Conservation (phyloP, 2,329 filamentous ascomycete species). For the Fusarium proliferatum region DNA sequence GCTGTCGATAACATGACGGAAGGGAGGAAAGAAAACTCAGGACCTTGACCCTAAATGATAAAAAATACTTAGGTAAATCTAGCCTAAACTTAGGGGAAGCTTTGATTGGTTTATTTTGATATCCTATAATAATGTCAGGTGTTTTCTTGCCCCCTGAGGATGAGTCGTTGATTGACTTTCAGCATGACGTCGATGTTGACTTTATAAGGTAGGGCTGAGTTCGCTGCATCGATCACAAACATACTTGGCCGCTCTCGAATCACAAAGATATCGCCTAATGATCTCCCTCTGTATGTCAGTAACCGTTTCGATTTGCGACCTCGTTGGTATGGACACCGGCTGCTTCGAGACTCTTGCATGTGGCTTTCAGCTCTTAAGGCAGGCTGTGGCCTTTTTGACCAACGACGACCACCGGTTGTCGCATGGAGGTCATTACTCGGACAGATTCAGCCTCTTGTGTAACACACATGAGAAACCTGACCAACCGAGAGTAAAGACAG, state of each 20-base stretch:
- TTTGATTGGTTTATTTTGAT: too few relatives aligned
- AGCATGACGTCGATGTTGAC: neutral
- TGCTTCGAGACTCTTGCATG: neutral
- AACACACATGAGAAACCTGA: accelerated
- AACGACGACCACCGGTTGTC: neutral
- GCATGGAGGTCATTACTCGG: too few relatives aligned
- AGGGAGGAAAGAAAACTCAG: too few relatives aligned
- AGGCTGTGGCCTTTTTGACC: accelerated
- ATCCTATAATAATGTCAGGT: too few relatives aligned
- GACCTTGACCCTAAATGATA: too few relatives aligned
- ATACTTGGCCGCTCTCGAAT: neutral
- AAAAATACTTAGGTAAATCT: too few relatives aligned
- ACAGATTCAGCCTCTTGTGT: neutral
- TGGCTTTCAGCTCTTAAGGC: neutral
- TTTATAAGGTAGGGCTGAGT: neutral
- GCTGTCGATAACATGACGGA: neutral
- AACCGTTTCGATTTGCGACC: neutral
- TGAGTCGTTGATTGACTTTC: neutral
- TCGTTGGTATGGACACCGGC: neutral
- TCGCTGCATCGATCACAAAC: neutral
- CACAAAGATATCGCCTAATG: neutral
- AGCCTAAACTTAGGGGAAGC: too few relatives aligned
- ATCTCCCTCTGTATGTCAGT: too few relatives aligned
- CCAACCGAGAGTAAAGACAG: neutral
- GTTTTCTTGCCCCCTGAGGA: too few relatives aligned